Percentiles rank a stretch among this genome's conserved stretches.
Conservation (phyloP, 805 yeast genomes). For the Candida ascalaphidarum region DNA sequence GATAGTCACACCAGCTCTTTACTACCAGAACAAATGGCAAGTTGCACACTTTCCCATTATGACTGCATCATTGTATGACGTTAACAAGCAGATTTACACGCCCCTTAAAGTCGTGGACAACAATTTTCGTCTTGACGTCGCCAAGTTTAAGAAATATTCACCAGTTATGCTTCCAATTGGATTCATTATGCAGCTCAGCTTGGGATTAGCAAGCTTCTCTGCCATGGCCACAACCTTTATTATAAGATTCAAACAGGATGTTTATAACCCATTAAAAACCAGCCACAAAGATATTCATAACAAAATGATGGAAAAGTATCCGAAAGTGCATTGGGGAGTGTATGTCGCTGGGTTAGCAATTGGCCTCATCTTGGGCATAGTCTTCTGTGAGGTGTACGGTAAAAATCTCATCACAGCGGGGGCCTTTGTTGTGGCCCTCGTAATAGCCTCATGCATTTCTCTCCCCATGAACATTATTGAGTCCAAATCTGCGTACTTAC, state of each 20-base stretch:
- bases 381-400: conserved; percentile 4
- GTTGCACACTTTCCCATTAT: conserved; percentile 14
- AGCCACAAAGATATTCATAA: conserved; percentile 3
- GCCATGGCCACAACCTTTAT: conserved; percentile 4
- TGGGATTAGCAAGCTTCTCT: conserved; percentile 7
- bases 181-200: conserved; percentile 6
- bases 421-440: conserved; percentile 6
- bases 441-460: conserved; percentile 3
- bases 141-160: conserved; percentile 6
- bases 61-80: conserved; percentile 8
- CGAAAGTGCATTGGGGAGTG: conserved; percentile 2
- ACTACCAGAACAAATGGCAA: conserved; percentile 15
- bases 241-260: conserved; percentile 4
- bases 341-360: conserved; percentile 1
- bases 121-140: conserved; percentile 6
- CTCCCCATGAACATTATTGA: conserved; percentile 6
- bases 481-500: conserved; percentile 2
- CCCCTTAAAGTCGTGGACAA: conserved; percentile 8
- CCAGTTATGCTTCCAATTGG: conserved; percentile 5
- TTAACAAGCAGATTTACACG: conserved; percentile 6
- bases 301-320: conserved; percentile 3
- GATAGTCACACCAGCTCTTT: conserved; percentile 11
- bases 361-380: conserved; percentile 6
- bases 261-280: conserved; percentile 2
- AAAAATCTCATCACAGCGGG: conserved; percentile 3